Conservation (phyloP, 2,329 filamentous ascomycete species). For the Ophiostoma ulmi region DNA sequence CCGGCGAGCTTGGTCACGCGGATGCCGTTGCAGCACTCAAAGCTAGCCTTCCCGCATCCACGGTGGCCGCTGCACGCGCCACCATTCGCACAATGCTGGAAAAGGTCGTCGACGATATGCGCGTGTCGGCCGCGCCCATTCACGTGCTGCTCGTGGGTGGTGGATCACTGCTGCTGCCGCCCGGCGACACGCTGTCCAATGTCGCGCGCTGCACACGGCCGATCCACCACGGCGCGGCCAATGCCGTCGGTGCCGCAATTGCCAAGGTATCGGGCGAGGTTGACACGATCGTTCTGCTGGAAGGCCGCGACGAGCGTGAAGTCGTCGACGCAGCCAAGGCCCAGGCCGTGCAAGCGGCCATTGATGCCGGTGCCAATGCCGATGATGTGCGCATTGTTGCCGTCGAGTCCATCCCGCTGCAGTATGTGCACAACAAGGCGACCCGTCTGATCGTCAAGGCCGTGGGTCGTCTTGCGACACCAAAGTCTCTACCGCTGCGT, state of each 20-base stretch:
- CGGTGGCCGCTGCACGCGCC: not conserved
- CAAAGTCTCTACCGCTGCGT: not conserved
- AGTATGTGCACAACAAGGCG: constrained; percentile 5
- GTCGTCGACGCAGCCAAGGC: constrained; percentile 4
- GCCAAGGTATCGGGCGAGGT: constrained; percentile 6
- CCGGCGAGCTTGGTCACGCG: not conserved
- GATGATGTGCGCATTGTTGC: constrained; percentile 1
- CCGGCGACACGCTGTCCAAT: not conserved
- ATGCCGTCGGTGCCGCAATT: not conserved
- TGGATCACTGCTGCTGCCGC: not conserved
- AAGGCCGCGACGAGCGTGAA: not conserved
- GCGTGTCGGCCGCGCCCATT: constrained; percentile 1
- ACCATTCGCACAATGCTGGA: constrained; percentile 3
- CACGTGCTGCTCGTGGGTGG: not conserved
- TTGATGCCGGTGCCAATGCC: not conserved
- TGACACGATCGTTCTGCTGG: constrained; percentile 1
- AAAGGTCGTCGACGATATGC: constrained; percentile 3
- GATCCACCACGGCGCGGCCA: constrained; percentile 7
- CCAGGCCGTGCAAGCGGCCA: not conserved
- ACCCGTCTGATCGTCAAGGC: not conserved
- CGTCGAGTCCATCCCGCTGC: constrained; percentile 1
- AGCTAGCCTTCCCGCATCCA: not conserved
- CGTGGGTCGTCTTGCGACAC: not conserved
- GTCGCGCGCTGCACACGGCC: constrained; percentile 2
- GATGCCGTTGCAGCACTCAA: not conserved